Conservation (phyloP, 1,139 yeast species). For the Yamadazyma atmosphaerica region DNA sequence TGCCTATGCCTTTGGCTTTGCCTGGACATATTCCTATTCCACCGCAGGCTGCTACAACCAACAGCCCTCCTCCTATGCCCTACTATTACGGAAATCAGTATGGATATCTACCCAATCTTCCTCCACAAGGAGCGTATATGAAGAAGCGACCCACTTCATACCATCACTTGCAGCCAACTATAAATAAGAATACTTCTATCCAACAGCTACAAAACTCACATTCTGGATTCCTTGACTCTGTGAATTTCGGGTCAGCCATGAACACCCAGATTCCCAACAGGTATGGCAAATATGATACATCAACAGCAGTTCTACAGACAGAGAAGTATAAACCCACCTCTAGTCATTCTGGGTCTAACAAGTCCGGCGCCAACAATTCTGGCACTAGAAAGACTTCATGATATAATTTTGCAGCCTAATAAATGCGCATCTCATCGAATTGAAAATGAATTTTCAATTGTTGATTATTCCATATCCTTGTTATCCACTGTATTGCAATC, state of each 20-base stretch:
- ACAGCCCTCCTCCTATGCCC: not conserved
- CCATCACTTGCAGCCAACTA: constrained; percentile 16
- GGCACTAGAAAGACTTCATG: too few relatives aligned
- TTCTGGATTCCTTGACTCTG: constrained; percentile 20
- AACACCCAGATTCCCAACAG: constrained; percentile 19
- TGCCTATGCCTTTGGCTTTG: too few relatives aligned
- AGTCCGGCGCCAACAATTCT: too few relatives aligned
- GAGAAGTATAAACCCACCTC: too few relatives aligned
- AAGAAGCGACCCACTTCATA: constrained; percentile 7
- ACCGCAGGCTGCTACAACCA: too few relatives aligned
- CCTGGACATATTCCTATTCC: too few relatives aligned
- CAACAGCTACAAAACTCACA: constrained; percentile 24
- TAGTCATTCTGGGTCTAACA: too few relatives aligned
- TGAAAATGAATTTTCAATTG: too few relatives aligned
- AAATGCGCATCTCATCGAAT: too few relatives aligned
- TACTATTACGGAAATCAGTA: not conserved
- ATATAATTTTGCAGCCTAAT: too few relatives aligned
- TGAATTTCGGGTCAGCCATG: constrained; percentile 19
- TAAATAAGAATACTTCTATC: constrained; percentile 20
- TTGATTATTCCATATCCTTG: too few relatives aligned
- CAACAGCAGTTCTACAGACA: constrained; percentile 20
- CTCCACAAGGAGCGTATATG: not conserved
- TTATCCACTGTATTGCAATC: too few relatives aligned
- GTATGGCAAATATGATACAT: constrained; percentile 29
- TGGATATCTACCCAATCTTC: constrained; percentile 1